These are phyloP conservation scores for Perkinsus marinus DNA, from an alignment of 169 alveolate species.

Conservation along the genomic window DNA sequence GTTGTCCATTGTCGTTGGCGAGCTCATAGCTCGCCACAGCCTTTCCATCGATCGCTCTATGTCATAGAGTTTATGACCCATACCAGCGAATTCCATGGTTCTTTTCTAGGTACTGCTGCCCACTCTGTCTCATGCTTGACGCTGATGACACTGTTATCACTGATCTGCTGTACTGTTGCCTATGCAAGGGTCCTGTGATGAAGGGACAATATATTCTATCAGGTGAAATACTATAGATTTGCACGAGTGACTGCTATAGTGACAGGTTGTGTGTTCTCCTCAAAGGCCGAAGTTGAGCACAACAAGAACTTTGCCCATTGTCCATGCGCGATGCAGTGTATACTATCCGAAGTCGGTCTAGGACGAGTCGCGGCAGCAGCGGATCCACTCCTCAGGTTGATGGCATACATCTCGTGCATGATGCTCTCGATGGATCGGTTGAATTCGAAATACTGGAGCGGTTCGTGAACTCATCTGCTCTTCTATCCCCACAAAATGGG, in stretches of 20 bases:
- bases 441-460: background rate
- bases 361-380: background rate
- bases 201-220: background rate
- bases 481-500: no score
- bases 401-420: background rate
- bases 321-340: background rate
- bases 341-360: background rate
- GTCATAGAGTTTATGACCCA: background rate
- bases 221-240: background rate
- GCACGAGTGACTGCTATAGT: background rate
- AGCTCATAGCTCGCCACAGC: no score
- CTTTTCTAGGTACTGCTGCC: background rate
- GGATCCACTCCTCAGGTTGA: background rate
- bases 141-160: background rate
- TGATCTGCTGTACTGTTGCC: background rate
- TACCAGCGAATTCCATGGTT: no score
- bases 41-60: background rate
- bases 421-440: background rate
- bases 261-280: background rate
- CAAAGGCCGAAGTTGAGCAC: background rate
- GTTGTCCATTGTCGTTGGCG: background rate
- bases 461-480: no score
- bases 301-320: background rate
- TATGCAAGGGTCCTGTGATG: background rate
- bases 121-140: background rate